A percentile compares a stretch with the other conserved stretches of the same genome.
phyloP scores from a whole-genome alignment of 176 grass and related monocot genomes.

The Carex cristatella region DNA sequence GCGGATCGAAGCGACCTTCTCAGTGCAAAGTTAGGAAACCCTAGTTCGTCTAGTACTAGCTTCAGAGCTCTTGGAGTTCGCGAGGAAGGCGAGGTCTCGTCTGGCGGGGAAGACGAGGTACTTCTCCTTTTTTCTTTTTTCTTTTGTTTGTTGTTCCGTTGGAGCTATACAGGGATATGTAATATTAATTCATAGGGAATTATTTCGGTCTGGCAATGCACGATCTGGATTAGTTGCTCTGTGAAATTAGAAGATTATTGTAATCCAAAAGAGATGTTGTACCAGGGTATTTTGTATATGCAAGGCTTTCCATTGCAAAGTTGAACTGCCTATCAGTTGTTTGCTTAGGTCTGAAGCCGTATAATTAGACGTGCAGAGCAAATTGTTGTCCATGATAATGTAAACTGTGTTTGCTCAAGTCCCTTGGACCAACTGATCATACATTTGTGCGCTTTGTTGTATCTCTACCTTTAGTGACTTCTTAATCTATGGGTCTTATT shows the following conservation, averaged over 20 bases:
- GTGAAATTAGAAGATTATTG: neutral
- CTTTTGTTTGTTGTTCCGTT: neutral
- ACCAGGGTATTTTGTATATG: neutral
- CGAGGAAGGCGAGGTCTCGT: conserved; percentile 66
- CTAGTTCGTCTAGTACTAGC: neutral
- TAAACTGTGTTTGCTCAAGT: no score
- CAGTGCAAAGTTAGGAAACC: neutral
- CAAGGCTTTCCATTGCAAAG: neutral
- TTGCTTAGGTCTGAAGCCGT: neutral
- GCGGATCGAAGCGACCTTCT: conserved; percentile 1
- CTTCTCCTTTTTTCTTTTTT: neutral
- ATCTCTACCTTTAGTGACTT: no score
- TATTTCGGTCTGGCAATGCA: neutral
- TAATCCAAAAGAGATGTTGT: neutral
- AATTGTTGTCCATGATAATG: no score
- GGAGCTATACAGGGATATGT: neutral
- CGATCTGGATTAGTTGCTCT: neutral
- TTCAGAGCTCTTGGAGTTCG: conserved; percentile 9
- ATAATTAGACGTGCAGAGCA: neutral
- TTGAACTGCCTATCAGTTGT: neutral
- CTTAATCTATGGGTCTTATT: no score
- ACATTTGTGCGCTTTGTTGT: no score
- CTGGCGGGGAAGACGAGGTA: conserved; percentile 54
- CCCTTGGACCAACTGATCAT: no score
- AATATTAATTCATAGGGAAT: neutral